Conservation (phyloP, 2,329 filamentous ascomycete genomes). For the Sphaerostilbella broomeana region DNA sequence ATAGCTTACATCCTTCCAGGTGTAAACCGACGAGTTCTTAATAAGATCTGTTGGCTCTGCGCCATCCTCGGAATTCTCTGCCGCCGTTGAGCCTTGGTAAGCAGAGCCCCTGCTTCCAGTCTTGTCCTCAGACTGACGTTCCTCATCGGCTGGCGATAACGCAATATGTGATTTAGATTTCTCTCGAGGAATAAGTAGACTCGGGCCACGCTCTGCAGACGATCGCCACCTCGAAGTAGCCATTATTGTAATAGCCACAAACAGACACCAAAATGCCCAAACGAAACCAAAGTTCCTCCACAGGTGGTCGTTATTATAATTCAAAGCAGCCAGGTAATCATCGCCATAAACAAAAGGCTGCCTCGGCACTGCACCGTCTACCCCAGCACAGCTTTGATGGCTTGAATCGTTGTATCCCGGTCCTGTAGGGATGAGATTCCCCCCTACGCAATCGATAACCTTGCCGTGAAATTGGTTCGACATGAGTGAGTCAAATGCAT, state of each 20-base stretch:
- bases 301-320: slow-evolving; percentile 43
- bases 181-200: slow-evolving; percentile 57
- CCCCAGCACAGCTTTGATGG: slow-evolving; percentile 49
- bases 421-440: slow-evolving; percentile 45
- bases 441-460: slow-evolving; percentile 39
- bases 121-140: slow-evolving; percentile 31
- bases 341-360: slow-evolving; percentile 46
- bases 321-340: slow-evolving; percentile 48
- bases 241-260: slow-evolving; percentile 50
- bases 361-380: slow-evolving; percentile 47
- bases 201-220: slow-evolving; percentile 43
- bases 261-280: slow-evolving; percentile 57
- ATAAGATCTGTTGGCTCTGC: slow-evolving; percentile 39
- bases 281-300: slow-evolving; percentile 57
- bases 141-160: slow-evolving; percentile 39
- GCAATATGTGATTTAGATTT: slow-evolving; percentile 34
- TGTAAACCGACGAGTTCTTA: slow-evolving; percentile 62
- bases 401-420: slow-evolving; percentile 36
- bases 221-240: slow-evolving; percentile 52
- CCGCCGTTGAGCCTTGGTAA: slow-evolving; percentile 21
- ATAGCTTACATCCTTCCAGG: slow-evolving; percentile 66
- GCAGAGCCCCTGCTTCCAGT: slow-evolving; percentile 6
- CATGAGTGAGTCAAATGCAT: slow-evolving; percentile 61
- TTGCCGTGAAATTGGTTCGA: slow-evolving; percentile 63
- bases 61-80: no score